Conservation (phyloP, 192 early-diverging fungal genomes). For the Cetraspora pellucida region DNA sequence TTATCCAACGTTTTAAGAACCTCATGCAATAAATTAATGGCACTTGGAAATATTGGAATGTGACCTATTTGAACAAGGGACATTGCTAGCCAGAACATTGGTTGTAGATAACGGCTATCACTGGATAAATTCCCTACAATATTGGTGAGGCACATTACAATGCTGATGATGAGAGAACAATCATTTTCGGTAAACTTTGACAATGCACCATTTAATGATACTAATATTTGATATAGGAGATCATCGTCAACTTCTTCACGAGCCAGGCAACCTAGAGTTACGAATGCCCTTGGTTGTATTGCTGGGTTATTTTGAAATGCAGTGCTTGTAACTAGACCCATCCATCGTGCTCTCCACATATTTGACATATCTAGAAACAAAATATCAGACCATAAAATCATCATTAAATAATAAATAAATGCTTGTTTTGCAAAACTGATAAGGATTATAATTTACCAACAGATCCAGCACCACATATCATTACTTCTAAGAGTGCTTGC, state of each 20-base stretch:
- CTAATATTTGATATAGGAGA: constrained; percentile 89
- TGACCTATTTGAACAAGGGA: constrained; percentile 87
- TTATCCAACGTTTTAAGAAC: constrained; percentile 78
- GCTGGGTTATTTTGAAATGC: constrained; percentile 95
- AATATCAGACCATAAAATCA: constrained; percentile 25
- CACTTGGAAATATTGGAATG: constrained; percentile 75
- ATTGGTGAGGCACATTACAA: constrained; percentile 88
- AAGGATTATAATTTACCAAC: constrained; percentile 49
- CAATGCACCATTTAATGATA: constrained; percentile 84
- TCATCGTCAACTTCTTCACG: constrained; percentile 91
- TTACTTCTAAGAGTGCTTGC: constrained; percentile 65
- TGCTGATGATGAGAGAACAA: constrained; percentile 77
- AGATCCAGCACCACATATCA: constrained; percentile 64
- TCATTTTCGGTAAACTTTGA: constrained; percentile 84
- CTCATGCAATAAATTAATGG: constrained; percentile 68
- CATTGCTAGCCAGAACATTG: constrained; percentile 91
- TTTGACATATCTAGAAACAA: constrained; percentile 67
- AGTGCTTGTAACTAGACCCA: constrained; percentile 84
- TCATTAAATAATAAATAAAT: background rate
- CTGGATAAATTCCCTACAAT: constrained; percentile 82
- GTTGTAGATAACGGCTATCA: constrained; percentile 79
- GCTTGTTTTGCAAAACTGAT: background rate
- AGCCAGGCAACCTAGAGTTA: constrained; percentile 84
- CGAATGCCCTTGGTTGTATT: constrained; percentile 92
- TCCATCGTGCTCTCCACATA: constrained; percentile 89